Conservation (phyloP, 768 basidiomycete species). For the Suillus fuscotomentosus region DNA sequence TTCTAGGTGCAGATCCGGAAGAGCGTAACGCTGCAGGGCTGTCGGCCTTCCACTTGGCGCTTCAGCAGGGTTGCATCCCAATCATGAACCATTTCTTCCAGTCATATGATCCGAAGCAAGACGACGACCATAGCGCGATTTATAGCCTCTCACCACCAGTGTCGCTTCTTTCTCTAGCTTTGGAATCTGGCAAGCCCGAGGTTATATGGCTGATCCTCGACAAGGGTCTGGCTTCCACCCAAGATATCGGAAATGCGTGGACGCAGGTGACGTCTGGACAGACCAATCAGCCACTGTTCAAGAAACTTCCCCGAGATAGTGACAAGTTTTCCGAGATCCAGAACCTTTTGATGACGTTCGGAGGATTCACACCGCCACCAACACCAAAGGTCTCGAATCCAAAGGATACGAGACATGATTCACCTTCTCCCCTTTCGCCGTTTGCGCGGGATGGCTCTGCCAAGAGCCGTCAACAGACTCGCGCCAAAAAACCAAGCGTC, state of each 20-base stretch:
- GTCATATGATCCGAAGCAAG: slow-evolving; percentile 51
- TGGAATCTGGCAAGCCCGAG: slow-evolving; percentile 62
- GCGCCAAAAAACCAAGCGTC: not conserved
- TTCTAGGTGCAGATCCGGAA: slow-evolving; percentile 67
- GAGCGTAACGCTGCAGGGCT: slow-evolving; percentile 58
- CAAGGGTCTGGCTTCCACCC: slow-evolving; percentile 46
- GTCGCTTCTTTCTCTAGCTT: slow-evolving; percentile 52
- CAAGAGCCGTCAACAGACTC: slow-evolving; percentile 12
- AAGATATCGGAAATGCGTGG: slow-evolving; percentile 55
- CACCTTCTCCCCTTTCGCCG: slow-evolving; percentile 5
- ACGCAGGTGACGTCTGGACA: slow-evolving; percentile 40
- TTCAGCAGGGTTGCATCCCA: slow-evolving; percentile 49
- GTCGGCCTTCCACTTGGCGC: slow-evolving; percentile 67
- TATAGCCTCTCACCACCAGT: slow-evolving; percentile 43
- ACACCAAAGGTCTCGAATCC: slow-evolving; percentile 22
- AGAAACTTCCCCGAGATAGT: slow-evolving; percentile 22
- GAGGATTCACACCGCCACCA: slow-evolving; percentile 48
- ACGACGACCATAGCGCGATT: slow-evolving; percentile 45
- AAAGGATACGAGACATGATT: slow-evolving; percentile 8
- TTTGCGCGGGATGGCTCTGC: not conserved
- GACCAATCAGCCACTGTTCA: slow-evolving; percentile 24
- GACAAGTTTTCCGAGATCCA: slow-evolving; percentile 49
- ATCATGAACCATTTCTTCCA: slow-evolving; percentile 64
- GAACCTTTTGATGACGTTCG: slow-evolving; percentile 50
- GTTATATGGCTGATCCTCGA: slow-evolving; percentile 64